phyloP scores from a whole-genome alignment of 441 rosid species.

The Geranium incanum region DNA sequence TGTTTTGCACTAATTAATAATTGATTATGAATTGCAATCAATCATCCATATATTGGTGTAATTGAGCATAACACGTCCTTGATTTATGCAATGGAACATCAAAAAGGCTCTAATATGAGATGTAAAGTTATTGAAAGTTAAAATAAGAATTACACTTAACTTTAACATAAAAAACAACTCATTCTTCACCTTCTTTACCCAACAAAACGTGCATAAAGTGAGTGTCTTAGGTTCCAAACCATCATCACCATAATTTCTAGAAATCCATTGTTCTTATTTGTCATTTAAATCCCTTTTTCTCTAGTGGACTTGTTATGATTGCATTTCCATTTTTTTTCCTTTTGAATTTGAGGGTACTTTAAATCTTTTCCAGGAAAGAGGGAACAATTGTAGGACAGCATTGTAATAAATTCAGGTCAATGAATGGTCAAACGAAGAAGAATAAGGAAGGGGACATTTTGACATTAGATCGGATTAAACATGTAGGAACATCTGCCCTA shows the following conservation, averaged over 20 bases:
- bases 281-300: neutral
- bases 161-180: neutral
- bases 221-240: neutral
- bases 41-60: neutral
- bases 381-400: neutral
- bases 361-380: neutral
- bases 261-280: neutral
- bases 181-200: conserved; percentile 5
- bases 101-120: too few species aligned
- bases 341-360: neutral
- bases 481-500: neutral
- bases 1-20: neutral
- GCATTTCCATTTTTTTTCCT: neutral
- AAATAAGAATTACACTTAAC: too few species aligned
- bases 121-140: too few species aligned
- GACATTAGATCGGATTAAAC: neutral
- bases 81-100: neutral
- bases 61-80: neutral
- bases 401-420: neutral
- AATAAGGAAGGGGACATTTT: neutral
- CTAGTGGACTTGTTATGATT: conserved; percentile 3
- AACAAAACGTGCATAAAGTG: conserved; percentile 6
- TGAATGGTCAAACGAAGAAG: neutral
- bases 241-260: neutral
- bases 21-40: neutral